These are phyloP conservation scores for Citrus sp. DNA, from an alignment of 345 rosid genomes.

Conservation along the genomic window DNA sequence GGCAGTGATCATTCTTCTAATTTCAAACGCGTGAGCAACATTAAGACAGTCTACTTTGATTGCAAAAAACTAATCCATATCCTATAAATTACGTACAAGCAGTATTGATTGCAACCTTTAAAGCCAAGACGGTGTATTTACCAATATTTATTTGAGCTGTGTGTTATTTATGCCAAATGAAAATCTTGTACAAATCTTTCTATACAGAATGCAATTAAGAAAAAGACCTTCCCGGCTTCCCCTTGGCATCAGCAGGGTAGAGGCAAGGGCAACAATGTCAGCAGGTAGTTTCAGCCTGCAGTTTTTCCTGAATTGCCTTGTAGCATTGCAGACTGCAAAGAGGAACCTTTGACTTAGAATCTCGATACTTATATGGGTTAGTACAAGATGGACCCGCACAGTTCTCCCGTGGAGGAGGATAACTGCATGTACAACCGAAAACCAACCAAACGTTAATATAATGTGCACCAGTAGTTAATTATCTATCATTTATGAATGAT, in stretches of 20 bases:
- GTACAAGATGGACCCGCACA: conserved; percentile 81
- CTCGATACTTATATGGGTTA: conserved; percentile 80
- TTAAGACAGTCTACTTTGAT: not conserved
- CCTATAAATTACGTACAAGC: not conserved
- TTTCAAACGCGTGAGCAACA: too few species aligned
- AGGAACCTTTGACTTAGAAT: conserved; percentile 81
- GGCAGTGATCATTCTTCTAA: too few species aligned
- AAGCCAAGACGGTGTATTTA: not conserved
- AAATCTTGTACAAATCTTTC: conserved; percentile 8
- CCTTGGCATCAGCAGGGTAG: conserved; percentile 11
- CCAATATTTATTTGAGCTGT: not conserved
- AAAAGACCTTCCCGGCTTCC: not conserved
- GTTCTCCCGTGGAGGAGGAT: conserved; percentile 87
- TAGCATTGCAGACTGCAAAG: conserved; percentile 94
- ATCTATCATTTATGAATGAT: too few species aligned
- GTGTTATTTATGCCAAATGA: not conserved
- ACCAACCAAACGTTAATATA: not conserved
- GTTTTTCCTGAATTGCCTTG: conserved; percentile 64
- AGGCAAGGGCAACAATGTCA: conserved; percentile 14
- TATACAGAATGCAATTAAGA: not conserved
- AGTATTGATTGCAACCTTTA: not conserved
- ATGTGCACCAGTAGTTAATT: not conserved
- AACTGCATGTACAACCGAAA: conserved; percentile 42
- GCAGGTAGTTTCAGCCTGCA: conserved; percentile 21
- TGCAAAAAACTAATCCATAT: not conserved